Evolutionary conservation across 176 grass and related monocot genomes (phyloP), one percentile per base, ranked within the genome.

Genomic region (Raddia distichophylla): DNA sequence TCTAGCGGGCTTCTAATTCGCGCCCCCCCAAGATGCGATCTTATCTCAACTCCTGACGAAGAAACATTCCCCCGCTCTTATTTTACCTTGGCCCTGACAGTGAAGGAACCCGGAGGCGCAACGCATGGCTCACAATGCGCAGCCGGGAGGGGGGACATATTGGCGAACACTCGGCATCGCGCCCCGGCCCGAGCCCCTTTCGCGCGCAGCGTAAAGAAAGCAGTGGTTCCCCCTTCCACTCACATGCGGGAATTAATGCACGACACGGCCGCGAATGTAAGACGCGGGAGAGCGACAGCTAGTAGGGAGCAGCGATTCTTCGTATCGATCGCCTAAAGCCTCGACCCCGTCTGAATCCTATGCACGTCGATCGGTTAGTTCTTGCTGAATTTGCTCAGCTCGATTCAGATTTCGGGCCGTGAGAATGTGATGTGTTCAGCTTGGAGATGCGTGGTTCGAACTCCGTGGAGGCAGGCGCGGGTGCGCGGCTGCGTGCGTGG

Each of bases 1-100:
- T 55, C 56, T 37, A 71, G 44, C 19, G 42, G 76, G 61, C 33
- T 78, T 83, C 3, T 71, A 80, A 75, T 76, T 71, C 27, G 27
- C 27, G 27, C 58, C 42, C 47, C 18, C 10, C 1, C 3, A 16
- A 59, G 82, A 77, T 89, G 87, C 78, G 78, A 45, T 32, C 87
- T 86, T 89, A 89, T 85, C 87, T 67, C 66, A 49, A 86, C 54
- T 10, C 9, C 71, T 56, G 72, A 75, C 71, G 72, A 80, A 66
- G 78, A 75, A 76, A 82, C 81, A 69, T 84, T 84, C 44, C n/a
- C 18, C 32, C 3, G 34, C 42, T 69, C 43, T 50, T 62, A 14
- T 71, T 56, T 67, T 12, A 78, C 65, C 83, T 40, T 40, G 37
- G 2, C 37, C 3, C 37, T 40, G 37, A 40, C 37, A 40, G 67